Conservation (phyloP, 2,329 filamentous ascomycete genomes). For the Epicoccum nigrum region DNA sequence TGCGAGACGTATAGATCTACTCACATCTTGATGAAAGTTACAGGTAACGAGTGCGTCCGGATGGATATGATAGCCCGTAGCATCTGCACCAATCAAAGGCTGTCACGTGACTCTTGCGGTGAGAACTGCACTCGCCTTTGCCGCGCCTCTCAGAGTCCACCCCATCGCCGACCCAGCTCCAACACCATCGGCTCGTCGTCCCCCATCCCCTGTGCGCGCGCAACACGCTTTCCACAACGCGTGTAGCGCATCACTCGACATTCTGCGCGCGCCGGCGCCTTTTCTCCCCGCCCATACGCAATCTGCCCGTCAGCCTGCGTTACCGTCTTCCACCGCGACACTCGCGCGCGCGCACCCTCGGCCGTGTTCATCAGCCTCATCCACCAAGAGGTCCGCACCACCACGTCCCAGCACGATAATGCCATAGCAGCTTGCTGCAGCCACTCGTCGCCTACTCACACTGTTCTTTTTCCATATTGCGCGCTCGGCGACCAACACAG, state of each 20-base stretch:
- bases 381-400: constrained; percentile 30
- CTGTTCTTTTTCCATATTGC: constrained; percentile 34
- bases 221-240: constrained; percentile 46
- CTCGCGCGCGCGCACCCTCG: constrained; percentile 37
- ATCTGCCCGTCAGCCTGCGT: constrained; percentile 31
- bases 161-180: constrained; percentile 38
- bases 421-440: constrained; percentile 39
- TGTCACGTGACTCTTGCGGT: constrained; percentile 25
- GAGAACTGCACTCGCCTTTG: constrained; percentile 21
- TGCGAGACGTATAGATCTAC: too few species aligned
- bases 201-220: constrained; percentile 45
- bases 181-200: constrained; percentile 38
- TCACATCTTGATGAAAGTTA: constrained; percentile 4
- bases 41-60: constrained; percentile 1
- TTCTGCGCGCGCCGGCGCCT: constrained; percentile 38
- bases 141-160: constrained; percentile 21
- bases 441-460: constrained; percentile 30
- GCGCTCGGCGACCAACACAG: constrained; percentile 21
- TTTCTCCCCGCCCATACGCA: constrained; percentile 25
- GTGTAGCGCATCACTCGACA: constrained; percentile 32
- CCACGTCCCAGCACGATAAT: constrained; percentile 43
- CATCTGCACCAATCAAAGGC: constrained; percentile 8
- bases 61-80: background rate
- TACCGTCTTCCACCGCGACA: constrained; percentile 41
- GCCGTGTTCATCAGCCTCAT: constrained; percentile 42